Percentiles rank a stretch among this genome's conserved stretches.
Evolutionary conservation across 2,329 filamentous ascomycete genomes (phyloP).

Genomic region (Colletotrichum sublineola): DNA sequence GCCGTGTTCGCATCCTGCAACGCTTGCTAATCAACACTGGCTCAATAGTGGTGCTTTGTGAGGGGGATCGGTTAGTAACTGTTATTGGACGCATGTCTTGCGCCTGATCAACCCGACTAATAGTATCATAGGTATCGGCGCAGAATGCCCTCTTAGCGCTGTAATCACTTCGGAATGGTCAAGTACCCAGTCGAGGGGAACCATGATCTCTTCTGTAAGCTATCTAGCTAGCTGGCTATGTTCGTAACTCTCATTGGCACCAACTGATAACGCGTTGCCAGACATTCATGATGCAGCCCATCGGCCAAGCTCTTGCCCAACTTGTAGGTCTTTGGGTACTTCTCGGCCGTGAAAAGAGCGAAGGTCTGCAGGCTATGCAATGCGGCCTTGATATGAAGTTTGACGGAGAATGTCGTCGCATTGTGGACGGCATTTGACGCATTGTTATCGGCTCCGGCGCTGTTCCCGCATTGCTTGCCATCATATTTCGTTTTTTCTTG

Average conservation of each 20-base stretch:
- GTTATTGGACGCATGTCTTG: neutral
- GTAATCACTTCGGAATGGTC: slow-evolving; percentile 77
- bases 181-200: slow-evolving; percentile 73
- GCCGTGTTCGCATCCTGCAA: neutral
- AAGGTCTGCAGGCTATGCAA: slow-evolving; percentile 58
- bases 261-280: slow-evolving; percentile 7
- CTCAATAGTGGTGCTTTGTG: slow-evolving; percentile 62
- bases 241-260: neutral
- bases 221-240: neutral
- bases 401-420: slow-evolving; percentile 58
- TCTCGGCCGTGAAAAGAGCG: slow-evolving; percentile 58
- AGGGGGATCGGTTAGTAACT: slow-evolving; percentile 62
- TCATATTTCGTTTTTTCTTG: slow-evolving; percentile 75
- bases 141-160: slow-evolving; percentile 76
- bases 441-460: slow-evolving; percentile 76
- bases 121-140: slow-evolving; percentile 59
- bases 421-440: slow-evolving; percentile 74
- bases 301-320: slow-evolving; percentile 76
- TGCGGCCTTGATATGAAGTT: slow-evolving; percentile 62
- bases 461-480: slow-evolving; percentile 72
- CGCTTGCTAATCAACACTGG: slow-evolving; percentile 2
- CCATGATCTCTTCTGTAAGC: slow-evolving; percentile 73
- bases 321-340: slow-evolving; percentile 69
- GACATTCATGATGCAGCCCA: slow-evolving; percentile 75
- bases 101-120: neutral